Evolutionary conservation across 2,329 filamentous ascomycete genomes (phyloP), one percentile per base, ranked within the genome.

Genomic region (Trichoderma breve): DNA sequence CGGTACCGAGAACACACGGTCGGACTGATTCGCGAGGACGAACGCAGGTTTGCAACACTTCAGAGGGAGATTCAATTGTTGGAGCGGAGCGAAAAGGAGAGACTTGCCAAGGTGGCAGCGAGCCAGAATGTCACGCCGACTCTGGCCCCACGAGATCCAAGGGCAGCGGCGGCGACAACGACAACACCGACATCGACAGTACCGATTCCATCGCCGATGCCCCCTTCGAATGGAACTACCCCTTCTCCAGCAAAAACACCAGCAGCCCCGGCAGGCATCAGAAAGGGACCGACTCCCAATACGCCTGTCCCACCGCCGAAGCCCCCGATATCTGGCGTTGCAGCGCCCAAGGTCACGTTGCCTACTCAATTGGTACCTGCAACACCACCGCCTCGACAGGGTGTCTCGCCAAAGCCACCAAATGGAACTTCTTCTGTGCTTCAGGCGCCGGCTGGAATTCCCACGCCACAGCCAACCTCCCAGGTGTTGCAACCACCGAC

Each of bases 1-100:
- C 87, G 89, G 73, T 98, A 97, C 79, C 88, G 90, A 74, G 89
- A 92, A 60, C 84, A 91, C 57, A 85, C 91, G 63, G 86, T 94
- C n/a, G 84, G 85, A 71, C 87, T 91, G 77, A 93, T 98, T 72
- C 86, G 88, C 72, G 88, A 92, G 70, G 91, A 96, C 73, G 95
- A 98, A 83, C 86, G 85, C 72, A 86, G 84, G 66, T 92, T 91
- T 78, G 86, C 87, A 30, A 82, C 83, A 21, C 82, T 95, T 57
- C 87, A 90, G 79, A 85, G 85, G 72, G 92, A 97, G 75, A 89
- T 97, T 65, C 83, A 85, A 51, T 86, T 90, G 72, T 86, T 96
- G 63, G 89, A 95, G 79, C 85, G 86, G 67, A 80, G 75, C 24
- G 81, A 82, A 74, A 78, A 77, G 70, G 81, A 83, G 72, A 75